Percentiles rank a stretch among this genome's conserved stretches.
Conservation (phyloP, 1,284 basidiomycete genomes). For the Spongiforma sp. region DNA sequence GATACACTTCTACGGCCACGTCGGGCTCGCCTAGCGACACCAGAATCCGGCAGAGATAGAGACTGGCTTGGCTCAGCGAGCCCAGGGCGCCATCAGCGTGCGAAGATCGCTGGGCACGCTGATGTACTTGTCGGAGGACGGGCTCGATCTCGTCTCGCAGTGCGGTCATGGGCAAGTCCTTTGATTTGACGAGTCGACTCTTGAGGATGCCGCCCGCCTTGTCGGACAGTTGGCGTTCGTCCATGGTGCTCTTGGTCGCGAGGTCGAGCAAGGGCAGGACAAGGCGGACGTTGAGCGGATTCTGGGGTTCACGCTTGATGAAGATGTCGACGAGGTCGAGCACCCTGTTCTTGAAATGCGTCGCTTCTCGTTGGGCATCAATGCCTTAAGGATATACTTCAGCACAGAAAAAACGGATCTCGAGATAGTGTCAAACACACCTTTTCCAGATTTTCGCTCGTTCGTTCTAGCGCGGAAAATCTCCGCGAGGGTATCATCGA, state of each 20-base stretch:
- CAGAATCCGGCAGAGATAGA: constrained; percentile 74
- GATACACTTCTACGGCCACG: constrained; percentile 61
- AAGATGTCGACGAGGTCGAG: constrained; percentile 91
- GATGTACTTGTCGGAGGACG: constrained; percentile 74
- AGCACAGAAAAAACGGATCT: neutral
- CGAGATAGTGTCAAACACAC: constrained; percentile 43
- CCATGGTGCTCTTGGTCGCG: constrained; percentile 64
- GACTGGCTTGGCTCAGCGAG: constrained; percentile 70
- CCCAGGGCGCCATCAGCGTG: constrained; percentile 69
- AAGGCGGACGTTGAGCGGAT: constrained; percentile 67
- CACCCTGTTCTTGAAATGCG: constrained; percentile 94
- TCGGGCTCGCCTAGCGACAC: constrained; percentile 50
- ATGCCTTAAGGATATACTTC: constrained; percentile 41
- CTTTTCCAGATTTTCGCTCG: constrained; percentile 67
- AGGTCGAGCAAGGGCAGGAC: constrained; percentile 82
- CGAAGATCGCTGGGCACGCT: constrained; percentile 71
- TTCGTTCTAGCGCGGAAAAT: constrained; percentile 81
- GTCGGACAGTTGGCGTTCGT: constrained; percentile 86
- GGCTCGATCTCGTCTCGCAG: constrained; percentile 43
- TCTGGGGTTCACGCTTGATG: constrained; percentile 77
- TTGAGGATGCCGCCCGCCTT: constrained; percentile 85
- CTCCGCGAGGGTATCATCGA: constrained; percentile 92
- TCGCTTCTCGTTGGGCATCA: constrained; percentile 80
- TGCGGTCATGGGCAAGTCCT: constrained; percentile 58
- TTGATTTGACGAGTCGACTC: constrained; percentile 76